Base-by-base conservation (phyloP, 1,284 basidiomycete species). In the Neolentinus lepideus region DNA sequence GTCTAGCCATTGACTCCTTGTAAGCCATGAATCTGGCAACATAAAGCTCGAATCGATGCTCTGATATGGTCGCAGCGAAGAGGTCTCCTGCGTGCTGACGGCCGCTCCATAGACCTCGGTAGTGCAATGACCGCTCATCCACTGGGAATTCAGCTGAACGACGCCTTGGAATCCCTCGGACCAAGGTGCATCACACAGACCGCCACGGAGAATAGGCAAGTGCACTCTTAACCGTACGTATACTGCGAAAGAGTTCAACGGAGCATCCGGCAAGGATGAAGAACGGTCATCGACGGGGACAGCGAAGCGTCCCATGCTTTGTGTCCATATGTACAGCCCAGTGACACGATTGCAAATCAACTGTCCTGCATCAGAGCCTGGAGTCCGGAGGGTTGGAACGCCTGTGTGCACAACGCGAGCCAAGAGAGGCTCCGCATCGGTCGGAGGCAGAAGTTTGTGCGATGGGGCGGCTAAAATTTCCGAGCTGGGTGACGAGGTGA, bases 101-200 rank as follows among this genome's bases (percentile, higher is more conserved):
- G 24, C 70, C 69, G 60, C 73, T 75, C 56, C 75, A 76, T 35
- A 82, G 51, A 81, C 75, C 66, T 78, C 76, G 56, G 87, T 89
- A 57, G 79, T 71, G 62, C 84, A 87, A 60, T 78, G 78, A 45
- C 80, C 81, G 22, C 69, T 66, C 50, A 68, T 63, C 76, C 84
- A 85, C 35, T 77, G 70, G 55, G 70, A 66, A 26, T 77, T 73
- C 57, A 88, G 74, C 31, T 77, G 72, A 46, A 88, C 63, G n/a
- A 76, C 77, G 36, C 74, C 83, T 46, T 75, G 72, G 63, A 90
- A 82, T 53, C 88, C 87, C 57, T 84, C 78, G 46, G 84, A 66
- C 24, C 75, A 74, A 6, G 78, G 72, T 45, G 78, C 71, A 60
- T 71, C 72, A 61, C 68, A 74, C 57, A 71, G 66, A 59, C 77